Evolutionary conservation across 305 asterid genomes (phyloP), one percentile per base, ranked within the genome.

Genomic region (Plantago lanceolata): DNA sequence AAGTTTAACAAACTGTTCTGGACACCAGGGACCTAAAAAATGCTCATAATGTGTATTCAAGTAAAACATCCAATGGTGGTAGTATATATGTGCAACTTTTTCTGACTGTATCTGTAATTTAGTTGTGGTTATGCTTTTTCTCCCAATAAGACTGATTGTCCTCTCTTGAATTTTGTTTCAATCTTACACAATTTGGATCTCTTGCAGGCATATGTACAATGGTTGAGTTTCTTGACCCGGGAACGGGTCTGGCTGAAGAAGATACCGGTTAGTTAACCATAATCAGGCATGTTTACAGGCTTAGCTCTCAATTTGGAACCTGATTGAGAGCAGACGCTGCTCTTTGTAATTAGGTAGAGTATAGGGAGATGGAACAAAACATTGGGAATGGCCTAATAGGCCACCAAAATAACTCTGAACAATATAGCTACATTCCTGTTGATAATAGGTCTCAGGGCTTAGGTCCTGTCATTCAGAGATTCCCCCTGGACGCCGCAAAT

Each of bases 401-500:
- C 54, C 89, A 78, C 65, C 84, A 70, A 57, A 72, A 43, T 20
- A 88, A 68, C 71, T 71, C 78, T 49, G 96, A 81, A 56, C 86
- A 79, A 63, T 73, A 64, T 20, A 76, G 80, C 72, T 81, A 78
- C 71, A 74, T 69, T 74, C 75, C 83, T 48, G 74, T 72, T 64
- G 90, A 84, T 66, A 71, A 73, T 24, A 80, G 85, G 79, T 77
- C 73, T 64, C 87, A 86, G 64, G 85, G 78, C 52, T 73, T 76
- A 71, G 83, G 90, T 48, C 78, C 84, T 72, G 69, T 84, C 62
- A 84, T 81, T 73, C 87, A 82, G 76, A 74, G 78, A 65, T 73
- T 64, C 59, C 69, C 73, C 66, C 87, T 76, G 76, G 96, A 84
- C 81, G 84, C 96, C 8, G 75, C 92, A 65, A 74, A 77, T 76